Evolutionary conservation across 768 basidiomycete species (phyloP).

Genomic region (Lenzites betulinus): DNA sequence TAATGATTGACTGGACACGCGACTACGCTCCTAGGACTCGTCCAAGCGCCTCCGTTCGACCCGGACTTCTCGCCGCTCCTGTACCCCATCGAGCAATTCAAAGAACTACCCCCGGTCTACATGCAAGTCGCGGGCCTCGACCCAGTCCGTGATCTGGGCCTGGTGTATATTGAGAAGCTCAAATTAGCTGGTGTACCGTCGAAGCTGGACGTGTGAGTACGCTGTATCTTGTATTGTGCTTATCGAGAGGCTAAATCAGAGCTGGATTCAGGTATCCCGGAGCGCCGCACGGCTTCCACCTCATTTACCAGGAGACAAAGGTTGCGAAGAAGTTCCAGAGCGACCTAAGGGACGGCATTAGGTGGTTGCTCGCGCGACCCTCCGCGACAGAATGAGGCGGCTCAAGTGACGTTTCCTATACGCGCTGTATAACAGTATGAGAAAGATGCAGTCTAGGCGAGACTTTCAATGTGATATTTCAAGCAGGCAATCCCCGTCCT

Average conservation of each 20-base stretch:
- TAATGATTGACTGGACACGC: no score
- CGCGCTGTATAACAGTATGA: no score
- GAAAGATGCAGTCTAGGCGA: no score
- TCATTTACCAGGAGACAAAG: background rate
- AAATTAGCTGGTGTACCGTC: conserved; percentile 26
- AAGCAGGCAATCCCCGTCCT: no score
- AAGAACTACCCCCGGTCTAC: conserved; percentile 25
- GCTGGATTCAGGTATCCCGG: background rate
- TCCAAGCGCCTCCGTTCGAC: conserved; percentile 4
- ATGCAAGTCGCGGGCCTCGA: conserved; percentile 30
- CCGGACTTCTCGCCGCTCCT: conserved; percentile 25
- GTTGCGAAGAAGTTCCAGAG: background rate
- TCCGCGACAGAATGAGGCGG: no score
- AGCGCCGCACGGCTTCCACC: conserved; percentile 4
- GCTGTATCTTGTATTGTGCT: background rate
- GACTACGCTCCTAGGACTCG: background rate
- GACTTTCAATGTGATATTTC: no score
- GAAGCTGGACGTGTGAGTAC: conserved; percentile 26
- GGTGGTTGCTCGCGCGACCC: background rate
- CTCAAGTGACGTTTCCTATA: no score
- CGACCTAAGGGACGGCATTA: background rate
- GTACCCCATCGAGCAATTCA: conserved; percentile 9
- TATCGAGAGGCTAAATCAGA: background rate
- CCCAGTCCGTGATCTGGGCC: conserved; percentile 31
- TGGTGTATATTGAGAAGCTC: conserved; percentile 29